Base-by-base conservation (phyloP, 1,284 basidiomycete species). In the Phellopilus nigrolimitatus region DNA sequence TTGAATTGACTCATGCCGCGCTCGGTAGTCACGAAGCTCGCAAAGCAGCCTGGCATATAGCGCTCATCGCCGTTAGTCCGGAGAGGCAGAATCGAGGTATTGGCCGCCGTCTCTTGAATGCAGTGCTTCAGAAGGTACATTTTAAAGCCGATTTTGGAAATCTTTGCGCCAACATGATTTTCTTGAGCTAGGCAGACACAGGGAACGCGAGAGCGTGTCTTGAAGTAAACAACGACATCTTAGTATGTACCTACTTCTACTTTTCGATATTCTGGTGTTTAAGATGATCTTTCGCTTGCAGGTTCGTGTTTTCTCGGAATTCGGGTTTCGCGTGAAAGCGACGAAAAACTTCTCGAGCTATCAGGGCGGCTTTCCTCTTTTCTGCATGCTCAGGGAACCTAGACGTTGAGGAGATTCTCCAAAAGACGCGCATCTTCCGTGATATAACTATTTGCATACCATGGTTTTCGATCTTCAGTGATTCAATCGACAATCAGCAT, bases 291-390 rank as follows among this genome's bases (percentile, higher is more conserved):
- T 2, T 4, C 6, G 15, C 13, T 28, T 31, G 5, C 36, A 56
- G 54, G 54, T 56, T 15, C 44, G 50, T 28, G 13, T 48, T 10
- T 56, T 51, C 22, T 42, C 49, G 6, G 48, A 45, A 22, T 49
- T 49, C 22, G 46, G 46, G 3, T 52, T 56, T 40, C 38, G 50
- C 19, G 54, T 52, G 12, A 34, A 42, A 6, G 50, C 36, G 6
- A 56, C 54, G 19, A 56, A 56, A 46, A 56, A 56, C 25, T 56
- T 56, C 40, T 44, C 45, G 27, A 52, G 49, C 19, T 51, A 47
- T 34, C 54, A 48, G 24, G 54, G 54, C 36, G 54, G 54, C 4
- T 56, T 56, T 25, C 51, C 51, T 12, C 46, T 56, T 21, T 56
- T 56, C 40, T 38, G 45, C 28, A 56, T 56, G 54, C 27, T 48